A percentile compares a stretch with the other conserved stretches of the same genome.
phyloP scores from a whole-genome alignment of 1,284 basidiomycete species.

The Ganoderma sinense region DNA sequence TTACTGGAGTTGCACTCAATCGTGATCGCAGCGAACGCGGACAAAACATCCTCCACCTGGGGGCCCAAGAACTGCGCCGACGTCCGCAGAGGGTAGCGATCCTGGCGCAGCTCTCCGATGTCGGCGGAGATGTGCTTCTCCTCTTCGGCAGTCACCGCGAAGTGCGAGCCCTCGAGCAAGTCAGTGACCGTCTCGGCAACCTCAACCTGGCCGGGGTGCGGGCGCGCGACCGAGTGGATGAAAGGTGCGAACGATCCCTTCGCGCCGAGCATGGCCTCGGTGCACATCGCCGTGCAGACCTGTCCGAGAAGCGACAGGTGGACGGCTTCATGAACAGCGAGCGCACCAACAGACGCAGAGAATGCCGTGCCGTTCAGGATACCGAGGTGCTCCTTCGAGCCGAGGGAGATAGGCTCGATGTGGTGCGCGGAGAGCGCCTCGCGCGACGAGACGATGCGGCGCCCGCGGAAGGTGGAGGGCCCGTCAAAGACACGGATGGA shows the following conservation, averaged over 20 bases:
- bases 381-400: conserved; percentile 85
- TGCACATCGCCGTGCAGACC: conserved; percentile 85
- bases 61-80: conserved; percentile 89
- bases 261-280: conserved; percentile 80
- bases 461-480: conserved; percentile 55
- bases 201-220: conserved; percentile 89
- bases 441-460: conserved; percentile 65
- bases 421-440: conserved; percentile 72
- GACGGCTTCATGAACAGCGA: conserved; percentile 77
- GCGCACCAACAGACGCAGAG: conserved; percentile 65
- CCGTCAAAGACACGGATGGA: conserved; percentile 80
- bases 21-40: conserved; percentile 68
- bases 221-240: conserved; percentile 80
- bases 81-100: conserved; percentile 82
- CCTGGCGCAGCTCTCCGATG: conserved; percentile 73
- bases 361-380: conserved; percentile 89
- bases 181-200: conserved; percentile 73
- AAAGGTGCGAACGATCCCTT: conserved; percentile 82
- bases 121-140: conserved; percentile 75
- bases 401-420: conserved; percentile 74
- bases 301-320: conserved; percentile 77
- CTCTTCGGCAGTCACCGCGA: conserved; percentile 70
- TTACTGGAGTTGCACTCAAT: conserved; percentile 88
- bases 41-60: conserved; percentile 82
- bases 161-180: conserved; percentile 74